Conservation (phyloP, 208 protist genomes). For the Wallacemonas collosoma region DNA sequence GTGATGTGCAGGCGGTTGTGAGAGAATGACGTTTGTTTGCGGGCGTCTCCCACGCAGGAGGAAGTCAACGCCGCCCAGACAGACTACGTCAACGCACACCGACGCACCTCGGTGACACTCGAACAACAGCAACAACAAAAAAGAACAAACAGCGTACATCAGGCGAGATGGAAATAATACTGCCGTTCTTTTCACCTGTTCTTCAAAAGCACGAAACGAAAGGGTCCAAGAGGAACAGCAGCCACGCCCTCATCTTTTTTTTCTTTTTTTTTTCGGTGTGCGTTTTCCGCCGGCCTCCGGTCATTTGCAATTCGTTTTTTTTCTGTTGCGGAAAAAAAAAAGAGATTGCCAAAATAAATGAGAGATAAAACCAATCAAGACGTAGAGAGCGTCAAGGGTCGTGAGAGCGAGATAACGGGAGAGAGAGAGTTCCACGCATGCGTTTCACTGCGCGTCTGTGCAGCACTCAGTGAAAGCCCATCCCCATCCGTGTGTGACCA, state of each 20-base stretch:
- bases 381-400: too few relatives aligned
- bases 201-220: too few relatives aligned
- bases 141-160: too few relatives aligned
- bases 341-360: conserved; percentile 10
- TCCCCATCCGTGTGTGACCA: background rate
- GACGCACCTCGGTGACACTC: conserved; percentile 4
- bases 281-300: too few relatives aligned
- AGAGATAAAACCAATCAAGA: background rate
- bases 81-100: background rate
- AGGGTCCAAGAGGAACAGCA: too few relatives aligned
- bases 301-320: background rate
- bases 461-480: background rate
- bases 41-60: background rate
- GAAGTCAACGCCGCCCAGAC: background rate
- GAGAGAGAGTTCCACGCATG: background rate
- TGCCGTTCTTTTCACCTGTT: too few relatives aligned
- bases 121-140: background rate
- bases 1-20: background rate
- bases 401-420: background rate
- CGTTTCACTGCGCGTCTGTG: too few relatives aligned
- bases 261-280: too few relatives aligned
- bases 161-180: too few relatives aligned
- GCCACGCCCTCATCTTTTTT: too few relatives aligned
- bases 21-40: background rate
- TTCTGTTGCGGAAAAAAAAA: conserved; percentile 8